phyloP scores from a whole-genome alignment of 352 stramenopile genomes.

The Globisporangium megalacanthum region DNA sequence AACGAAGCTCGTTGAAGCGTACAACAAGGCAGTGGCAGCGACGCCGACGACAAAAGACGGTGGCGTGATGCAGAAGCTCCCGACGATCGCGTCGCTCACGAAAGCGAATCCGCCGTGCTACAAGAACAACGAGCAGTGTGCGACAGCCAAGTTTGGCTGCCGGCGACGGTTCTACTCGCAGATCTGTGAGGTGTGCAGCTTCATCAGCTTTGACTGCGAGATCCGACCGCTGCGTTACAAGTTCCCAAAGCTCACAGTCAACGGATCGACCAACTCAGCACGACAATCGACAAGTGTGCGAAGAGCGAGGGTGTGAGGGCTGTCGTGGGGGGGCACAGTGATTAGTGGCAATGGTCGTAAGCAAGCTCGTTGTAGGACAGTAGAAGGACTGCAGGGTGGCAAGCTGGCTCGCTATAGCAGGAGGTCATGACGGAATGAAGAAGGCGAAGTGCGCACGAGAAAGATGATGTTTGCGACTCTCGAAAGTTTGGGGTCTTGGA shows the following conservation, averaged over 20 bases:
- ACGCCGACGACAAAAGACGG: slow-evolving; percentile 29
- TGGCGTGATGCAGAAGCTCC: slow-evolving; percentile 40
- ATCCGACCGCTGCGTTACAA: neutral
- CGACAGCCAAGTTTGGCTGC: slow-evolving; percentile 40
- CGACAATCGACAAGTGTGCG: too few relatives aligned
- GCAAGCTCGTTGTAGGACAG: too few relatives aligned
- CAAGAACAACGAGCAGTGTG: slow-evolving; percentile 46
- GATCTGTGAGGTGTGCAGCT: slow-evolving; percentile 50
- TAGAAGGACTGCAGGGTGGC: too few relatives aligned
- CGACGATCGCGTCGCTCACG: slow-evolving; percentile 28
- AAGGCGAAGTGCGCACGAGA: too few relatives aligned
- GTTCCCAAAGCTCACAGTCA: neutral
- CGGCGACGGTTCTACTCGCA: slow-evolving; percentile 46
- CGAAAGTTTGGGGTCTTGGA: too few relatives aligned
- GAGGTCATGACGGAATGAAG: too few relatives aligned
- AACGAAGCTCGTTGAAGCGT: slow-evolving; percentile 38
- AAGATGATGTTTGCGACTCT: too few relatives aligned
- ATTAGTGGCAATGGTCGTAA: too few relatives aligned
- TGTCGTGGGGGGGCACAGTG: neutral
- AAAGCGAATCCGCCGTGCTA: slow-evolving; percentile 53
- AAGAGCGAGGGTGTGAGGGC: neutral
- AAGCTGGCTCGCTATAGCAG: too few relatives aligned
- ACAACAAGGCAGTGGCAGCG: slow-evolving; percentile 25
- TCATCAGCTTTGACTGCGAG: neutral
- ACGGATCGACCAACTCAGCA: too few relatives aligned